Evolutionary conservation across 2,329 filamentous ascomycete genomes (phyloP).

Genomic region (Ascocoryne sarcoides): DNA sequence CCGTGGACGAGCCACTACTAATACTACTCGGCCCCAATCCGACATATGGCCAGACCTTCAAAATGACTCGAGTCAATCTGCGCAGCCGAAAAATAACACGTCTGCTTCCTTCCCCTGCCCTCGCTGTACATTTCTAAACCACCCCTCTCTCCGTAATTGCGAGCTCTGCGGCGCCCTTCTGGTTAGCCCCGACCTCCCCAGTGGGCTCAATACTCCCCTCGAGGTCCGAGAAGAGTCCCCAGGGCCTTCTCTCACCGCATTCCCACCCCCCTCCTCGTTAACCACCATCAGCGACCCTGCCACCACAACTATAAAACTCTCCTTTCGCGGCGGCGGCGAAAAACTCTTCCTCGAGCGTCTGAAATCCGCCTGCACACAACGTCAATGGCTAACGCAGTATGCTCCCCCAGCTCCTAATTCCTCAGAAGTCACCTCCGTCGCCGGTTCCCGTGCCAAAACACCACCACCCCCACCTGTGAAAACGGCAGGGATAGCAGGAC

Average conservation of each 20-base stretch:
- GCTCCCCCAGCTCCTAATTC: constrained; percentile 74
- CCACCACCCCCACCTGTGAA: constrained; percentile 37
- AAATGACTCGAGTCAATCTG: background rate
- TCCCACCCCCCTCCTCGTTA: background rate
- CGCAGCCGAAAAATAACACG: constrained; percentile 17
- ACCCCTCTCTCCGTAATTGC: constrained; percentile 75
- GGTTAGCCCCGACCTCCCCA: constrained; percentile 41
- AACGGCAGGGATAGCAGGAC: constrained; percentile 79
- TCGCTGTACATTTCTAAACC: constrained; percentile 88
- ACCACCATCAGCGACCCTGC: constrained; percentile 39
- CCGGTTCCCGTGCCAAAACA: constrained; percentile 24
- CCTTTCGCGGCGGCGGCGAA: constrained; percentile 74
- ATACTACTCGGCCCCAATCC: constrained; percentile 18
- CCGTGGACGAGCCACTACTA: constrained; percentile 17
- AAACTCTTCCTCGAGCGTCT: constrained; percentile 85
- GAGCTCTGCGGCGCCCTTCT: constrained; percentile 85
- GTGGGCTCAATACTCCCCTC: constrained; percentile 34
- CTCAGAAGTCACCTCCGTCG: constrained; percentile 30
- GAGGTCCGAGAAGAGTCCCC: constrained; percentile 61
- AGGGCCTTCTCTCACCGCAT: constrained; percentile 41
- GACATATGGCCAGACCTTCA: constrained; percentile 13
- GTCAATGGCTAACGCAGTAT: constrained; percentile 89
- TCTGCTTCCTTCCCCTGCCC: constrained; percentile 57
- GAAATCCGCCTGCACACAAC: constrained; percentile 78
- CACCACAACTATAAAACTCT: constrained; percentile 67